phyloP scores from a whole-genome alignment of 768 basidiomycete species.

The Suillus alpinus region DNA sequence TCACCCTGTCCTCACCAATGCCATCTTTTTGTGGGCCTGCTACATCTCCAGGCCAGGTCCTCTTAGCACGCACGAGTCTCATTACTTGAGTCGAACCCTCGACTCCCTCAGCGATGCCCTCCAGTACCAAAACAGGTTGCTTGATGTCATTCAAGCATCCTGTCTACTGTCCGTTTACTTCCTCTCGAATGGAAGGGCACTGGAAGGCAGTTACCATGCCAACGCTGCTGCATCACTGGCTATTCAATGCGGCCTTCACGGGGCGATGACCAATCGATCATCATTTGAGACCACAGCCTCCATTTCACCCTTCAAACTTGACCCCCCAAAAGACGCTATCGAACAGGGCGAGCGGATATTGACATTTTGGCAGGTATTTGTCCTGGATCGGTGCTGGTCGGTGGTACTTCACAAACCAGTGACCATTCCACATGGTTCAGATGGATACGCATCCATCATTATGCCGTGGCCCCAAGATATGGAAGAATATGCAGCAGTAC shows the following conservation, averaged over 20 bases:
- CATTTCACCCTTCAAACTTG: conserved; percentile 42
- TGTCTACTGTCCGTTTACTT: conserved; percentile 76
- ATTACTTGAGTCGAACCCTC: conserved; percentile 64
- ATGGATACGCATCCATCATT: conserved; percentile 55
- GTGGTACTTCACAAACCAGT: conserved; percentile 66
- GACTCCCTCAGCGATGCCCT: conserved; percentile 64
- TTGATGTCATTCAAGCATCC: conserved; percentile 76
- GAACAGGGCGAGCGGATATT: conserved; percentile 71
- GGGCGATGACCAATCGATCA: conserved; percentile 29
- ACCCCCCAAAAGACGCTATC: conserved; percentile 54
- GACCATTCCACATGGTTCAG: conserved; percentile 61
- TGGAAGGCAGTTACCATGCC: conserved; percentile 79
- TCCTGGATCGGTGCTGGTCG: conserved; percentile 80
- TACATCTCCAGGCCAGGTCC: conserved; percentile 72
- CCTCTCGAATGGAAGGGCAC: conserved; percentile 67
- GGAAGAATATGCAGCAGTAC: conserved; percentile 68
- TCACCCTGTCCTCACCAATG: conserved; percentile 75
- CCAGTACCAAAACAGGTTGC: conserved; percentile 47
- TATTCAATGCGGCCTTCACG: conserved; percentile 70
- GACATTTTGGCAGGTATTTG: conserved; percentile 83
- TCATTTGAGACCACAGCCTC: conserved; percentile 36
- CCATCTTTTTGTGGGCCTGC: conserved; percentile 82
- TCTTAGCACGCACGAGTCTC: conserved; percentile 67
- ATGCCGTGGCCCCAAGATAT: conserved; percentile 78
- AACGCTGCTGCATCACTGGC: conserved; percentile 72